Evolutionary conservation across 2,329 filamentous ascomycete genomes (phyloP).

Genomic region (Sporothrix globosa): DNA sequence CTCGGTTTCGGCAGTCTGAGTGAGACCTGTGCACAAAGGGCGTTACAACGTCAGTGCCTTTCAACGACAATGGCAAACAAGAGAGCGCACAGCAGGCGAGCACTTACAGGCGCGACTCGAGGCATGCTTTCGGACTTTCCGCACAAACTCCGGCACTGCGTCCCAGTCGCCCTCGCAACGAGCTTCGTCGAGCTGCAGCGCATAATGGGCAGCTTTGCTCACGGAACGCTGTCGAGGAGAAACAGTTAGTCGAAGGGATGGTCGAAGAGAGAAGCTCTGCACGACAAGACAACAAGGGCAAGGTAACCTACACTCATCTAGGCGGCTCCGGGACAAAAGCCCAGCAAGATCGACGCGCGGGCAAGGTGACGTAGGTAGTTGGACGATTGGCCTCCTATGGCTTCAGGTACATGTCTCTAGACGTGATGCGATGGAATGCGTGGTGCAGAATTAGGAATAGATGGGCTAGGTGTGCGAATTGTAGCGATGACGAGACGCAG

Average conservation of each 20-base stretch:
- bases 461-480: not conserved
- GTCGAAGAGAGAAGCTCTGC: not conserved
- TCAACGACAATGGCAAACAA: constrained; percentile 27
- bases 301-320: constrained; percentile 31
- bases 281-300: not conserved
- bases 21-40: constrained; percentile 58
- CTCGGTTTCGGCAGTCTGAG: constrained; percentile 71
- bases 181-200: constrained; percentile 79
- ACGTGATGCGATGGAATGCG: not conserved
- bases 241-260: not conserved
- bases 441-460: not conserved
- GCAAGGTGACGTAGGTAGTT: constrained; percentile 2
- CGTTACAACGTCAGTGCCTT: not conserved
- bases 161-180: constrained; percentile 88
- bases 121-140: constrained; percentile 94
- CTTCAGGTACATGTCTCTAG: constrained; percentile 22
- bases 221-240: constrained; percentile 27
- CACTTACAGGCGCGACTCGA: constrained; percentile 78
- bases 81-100: not conserved
- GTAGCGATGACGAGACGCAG: not conserved
- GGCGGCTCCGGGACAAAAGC: constrained; percentile 14
- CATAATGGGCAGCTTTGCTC: constrained; percentile 77
- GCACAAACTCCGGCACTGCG: constrained; percentile 81
- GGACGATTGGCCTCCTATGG: constrained; percentile 2
- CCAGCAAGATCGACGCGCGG: constrained; percentile 1